Conservation (phyloP, 257 asterid species). For the Solanum tarijense region DNA sequence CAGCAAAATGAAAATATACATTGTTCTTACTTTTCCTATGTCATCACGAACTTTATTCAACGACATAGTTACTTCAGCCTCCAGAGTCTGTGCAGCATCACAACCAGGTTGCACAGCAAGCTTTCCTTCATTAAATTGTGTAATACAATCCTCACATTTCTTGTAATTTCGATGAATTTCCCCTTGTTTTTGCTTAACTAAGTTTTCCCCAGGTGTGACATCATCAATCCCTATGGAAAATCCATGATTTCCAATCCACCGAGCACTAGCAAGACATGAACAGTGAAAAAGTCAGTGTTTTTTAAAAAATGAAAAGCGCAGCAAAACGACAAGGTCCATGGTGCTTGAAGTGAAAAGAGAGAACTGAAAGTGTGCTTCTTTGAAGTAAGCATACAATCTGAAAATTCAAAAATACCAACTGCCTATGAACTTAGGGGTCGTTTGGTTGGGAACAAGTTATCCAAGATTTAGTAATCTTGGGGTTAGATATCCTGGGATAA, state of each 20-base stretch:
- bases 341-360: neutral
- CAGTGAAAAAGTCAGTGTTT: neutral
- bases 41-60: constrained; percentile 68
- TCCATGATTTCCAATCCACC: constrained; percentile 99
- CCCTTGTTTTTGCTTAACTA: constrained; percentile 49
- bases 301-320: neutral
- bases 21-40: constrained; percentile 51
- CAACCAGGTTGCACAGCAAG: constrained; percentile 80
- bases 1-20: neutral
- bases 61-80: constrained; percentile 56
- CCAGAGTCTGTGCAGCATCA: constrained; percentile 82
- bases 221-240: constrained; percentile 95
- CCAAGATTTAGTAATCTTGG: too few species aligned
- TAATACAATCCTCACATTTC: constrained; percentile 45
- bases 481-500: too few species aligned
- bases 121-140: constrained; percentile 55
- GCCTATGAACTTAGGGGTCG: neutral
- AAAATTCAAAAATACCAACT: neutral
- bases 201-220: constrained; percentile 60
- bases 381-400: neutral
- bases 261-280: constrained; percentile 53
- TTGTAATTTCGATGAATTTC: constrained; percentile 46
- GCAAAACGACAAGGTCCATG: neutral
- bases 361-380: neutral
- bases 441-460: too few species aligned